Evolutionary conservation across 78 protist species (phyloP), one percentile per base, ranked within the genome.

Genomic region (Dictyostelium purpureum): DNA sequence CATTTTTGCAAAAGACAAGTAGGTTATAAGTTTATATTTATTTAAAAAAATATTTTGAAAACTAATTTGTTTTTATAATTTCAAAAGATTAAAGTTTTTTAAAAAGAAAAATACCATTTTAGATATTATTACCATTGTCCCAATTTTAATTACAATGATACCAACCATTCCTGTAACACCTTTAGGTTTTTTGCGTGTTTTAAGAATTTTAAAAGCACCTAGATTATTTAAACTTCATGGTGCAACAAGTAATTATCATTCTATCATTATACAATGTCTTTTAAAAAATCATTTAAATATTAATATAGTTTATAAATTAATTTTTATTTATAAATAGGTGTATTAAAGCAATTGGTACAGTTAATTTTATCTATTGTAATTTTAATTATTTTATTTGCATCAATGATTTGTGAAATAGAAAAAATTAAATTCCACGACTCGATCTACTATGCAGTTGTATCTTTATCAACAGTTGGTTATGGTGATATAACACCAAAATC

Each of bases 401-500:
- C 92, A 47, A 51, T 85, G 82, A 73, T 85, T 9, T 71, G 81
- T 1, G 78, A 77, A 12, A 77, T 85, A 16, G 92, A 85, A 73
- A 65, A 65, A n/a, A 45, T 85, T 19, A 4, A 6, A 65, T 79
- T 79, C 24, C 88, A 79, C 47, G 16, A 40, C 18, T 61, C 85
- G 59, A 19, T 88, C 18, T 88, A 88, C 16, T 88, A 51, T 78
- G 83, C 85, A 4, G 82, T 88, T 59, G 93, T 88, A 16, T 51
- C 93, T 19, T 76, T 88, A 19, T 88, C 93, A 26, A 88, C 93
- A 12, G 93, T 88, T n/a, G 93, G 93, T 14, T 88, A 76, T 70
- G 93, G 93, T 76, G 93, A 88, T 78, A 57, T 88, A 1, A 76
- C 93, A n/a, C 93, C 93, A 21, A 4, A 40, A 26, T 31, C 93